These are phyloP conservation scores for Cyberlindnera veronae DNA, from an alignment of 805 yeast species.

Conservation along the genomic window DNA sequence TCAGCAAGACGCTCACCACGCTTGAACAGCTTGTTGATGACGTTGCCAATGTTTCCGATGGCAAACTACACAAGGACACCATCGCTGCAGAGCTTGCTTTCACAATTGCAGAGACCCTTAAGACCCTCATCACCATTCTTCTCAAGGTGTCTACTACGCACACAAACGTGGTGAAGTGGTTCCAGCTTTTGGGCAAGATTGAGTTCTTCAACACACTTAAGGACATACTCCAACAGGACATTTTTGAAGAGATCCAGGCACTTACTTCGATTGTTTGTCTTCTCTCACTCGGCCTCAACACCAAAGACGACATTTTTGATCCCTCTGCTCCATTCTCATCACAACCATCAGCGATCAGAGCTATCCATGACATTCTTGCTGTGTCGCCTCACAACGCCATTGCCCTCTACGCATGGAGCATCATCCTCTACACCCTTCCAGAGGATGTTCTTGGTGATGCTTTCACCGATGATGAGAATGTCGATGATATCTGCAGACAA, in stretches of 20 bases:
- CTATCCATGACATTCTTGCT: conserved; percentile 39
- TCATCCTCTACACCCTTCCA: conserved; percentile 49
- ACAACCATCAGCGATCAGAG: conserved; percentile 36
- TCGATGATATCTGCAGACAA: conserved; percentile 8
- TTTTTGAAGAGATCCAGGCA: conserved; percentile 36
- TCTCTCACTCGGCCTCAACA: conserved; percentile 54
- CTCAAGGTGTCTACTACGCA: conserved; percentile 36
- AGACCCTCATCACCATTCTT: conserved; percentile 37
- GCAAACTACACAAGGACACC: background rate
- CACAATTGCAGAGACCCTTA: conserved; percentile 34
- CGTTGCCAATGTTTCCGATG: conserved; percentile 1
- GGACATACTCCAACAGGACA: conserved; percentile 18
- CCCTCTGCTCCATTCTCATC: conserved; percentile 37
- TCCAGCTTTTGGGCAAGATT: conserved; percentile 41
- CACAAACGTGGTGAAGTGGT: conserved; percentile 49
- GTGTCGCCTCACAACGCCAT: conserved; percentile 42
- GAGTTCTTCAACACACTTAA: conserved; percentile 19
- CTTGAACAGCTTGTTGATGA: conserved; percentile 5
- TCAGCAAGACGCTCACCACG: conserved; percentile 20
- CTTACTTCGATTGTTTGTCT: conserved; percentile 48
- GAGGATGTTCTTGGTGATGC: conserved; percentile 41
- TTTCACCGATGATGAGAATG: conserved; percentile 26
- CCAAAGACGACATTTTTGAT: conserved; percentile 40
- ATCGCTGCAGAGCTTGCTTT: conserved; percentile 31
- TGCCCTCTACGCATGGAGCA: conserved; percentile 64